Conservation (phyloP, 495 filamentous ascomycete genomes). For the Xylaria scruposa region DNA sequence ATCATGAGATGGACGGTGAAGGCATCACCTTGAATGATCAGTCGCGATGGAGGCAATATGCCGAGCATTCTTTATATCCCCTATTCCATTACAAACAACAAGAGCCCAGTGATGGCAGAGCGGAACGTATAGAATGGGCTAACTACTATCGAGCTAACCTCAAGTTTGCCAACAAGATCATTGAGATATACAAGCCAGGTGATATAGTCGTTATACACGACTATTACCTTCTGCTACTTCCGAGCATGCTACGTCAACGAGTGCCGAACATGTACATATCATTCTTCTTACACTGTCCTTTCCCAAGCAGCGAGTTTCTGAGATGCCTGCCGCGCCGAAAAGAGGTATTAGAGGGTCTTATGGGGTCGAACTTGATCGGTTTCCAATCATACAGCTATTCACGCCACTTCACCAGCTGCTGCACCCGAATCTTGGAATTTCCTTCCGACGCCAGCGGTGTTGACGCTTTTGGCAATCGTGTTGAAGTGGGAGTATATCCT, state of each 20-base stretch:
- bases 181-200: slow-evolving; percentile 83
- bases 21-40: slow-evolving; percentile 76
- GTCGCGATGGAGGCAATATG: slow-evolving; percentile 82
- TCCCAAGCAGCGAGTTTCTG: slow-evolving; percentile 92
- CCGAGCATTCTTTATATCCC: slow-evolving; percentile 87
- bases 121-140: slow-evolving; percentile 81
- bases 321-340: slow-evolving; percentile 84
- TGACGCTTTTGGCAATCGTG: slow-evolving; percentile 85
- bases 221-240: slow-evolving; percentile 86
- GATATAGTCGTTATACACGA: slow-evolving; percentile 93
- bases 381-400: slow-evolving; percentile 95
- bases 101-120: slow-evolving; percentile 81
- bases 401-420: slow-evolving; percentile 89
- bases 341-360: slow-evolving; percentile 83
- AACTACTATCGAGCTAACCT: slow-evolving; percentile 89
- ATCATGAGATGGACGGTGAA: slow-evolving; percentile 66
- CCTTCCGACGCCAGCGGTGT: slow-evolving; percentile 80
- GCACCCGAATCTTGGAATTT: slow-evolving; percentile 84
- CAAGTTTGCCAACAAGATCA: slow-evolving; percentile 84
- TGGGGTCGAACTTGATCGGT: slow-evolving; percentile 88
- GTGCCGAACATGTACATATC: slow-evolving; percentile 85
- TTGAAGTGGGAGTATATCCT: slow-evolving; percentile 87
- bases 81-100: slow-evolving; percentile 94
- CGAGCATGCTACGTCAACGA: slow-evolving; percentile 81
- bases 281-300: slow-evolving; percentile 90